Conservation (phyloP, 345 rosid genomes). For the Corchorus olitorius region DNA sequence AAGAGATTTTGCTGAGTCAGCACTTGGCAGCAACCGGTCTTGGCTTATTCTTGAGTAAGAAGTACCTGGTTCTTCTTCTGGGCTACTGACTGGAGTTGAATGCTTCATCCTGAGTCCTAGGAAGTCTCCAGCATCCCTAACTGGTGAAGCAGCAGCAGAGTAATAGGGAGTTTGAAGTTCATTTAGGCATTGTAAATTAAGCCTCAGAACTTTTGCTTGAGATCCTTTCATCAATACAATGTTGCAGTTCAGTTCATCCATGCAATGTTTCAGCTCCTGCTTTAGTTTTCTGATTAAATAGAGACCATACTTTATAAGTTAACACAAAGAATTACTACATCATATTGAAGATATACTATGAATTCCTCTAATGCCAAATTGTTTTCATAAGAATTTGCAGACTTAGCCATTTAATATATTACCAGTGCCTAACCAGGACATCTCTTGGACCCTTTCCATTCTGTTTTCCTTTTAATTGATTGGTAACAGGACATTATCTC, state of each 20-base stretch:
- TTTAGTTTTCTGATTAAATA: constrained; percentile 58
- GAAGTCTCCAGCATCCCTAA: constrained; percentile 27
- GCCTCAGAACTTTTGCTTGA: constrained; percentile 66
- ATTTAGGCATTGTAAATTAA: constrained; percentile 49
- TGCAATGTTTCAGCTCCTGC: constrained; percentile 64
- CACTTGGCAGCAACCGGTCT: constrained; percentile 40
- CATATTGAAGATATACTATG: too few species aligned
- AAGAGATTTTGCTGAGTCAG: constrained; percentile 35
- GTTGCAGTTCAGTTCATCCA: constrained; percentile 70
- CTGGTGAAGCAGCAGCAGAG: constrained; percentile 61
- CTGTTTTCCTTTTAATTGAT: constrained; percentile 1
- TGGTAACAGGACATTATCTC: not conserved
- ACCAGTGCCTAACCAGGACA: not conserved
- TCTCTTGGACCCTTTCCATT: too few species aligned
- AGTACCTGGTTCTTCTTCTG: constrained; percentile 52
- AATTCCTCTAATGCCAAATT: not conserved
- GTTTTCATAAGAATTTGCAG: not conserved
- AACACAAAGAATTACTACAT: not conserved
- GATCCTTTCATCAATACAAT: constrained; percentile 63
- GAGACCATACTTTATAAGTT: not conserved
- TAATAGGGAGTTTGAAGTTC: constrained; percentile 59
- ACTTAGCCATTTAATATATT: not conserved
- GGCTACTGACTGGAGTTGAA: constrained; percentile 72
- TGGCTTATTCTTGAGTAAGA: constrained; percentile 38
- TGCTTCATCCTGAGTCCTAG: constrained; percentile 48